Percentiles rank a stretch among this genome's conserved stretches.
Conservation (phyloP, 805 yeast genomes). For the Suhomyces faveliae region DNA sequence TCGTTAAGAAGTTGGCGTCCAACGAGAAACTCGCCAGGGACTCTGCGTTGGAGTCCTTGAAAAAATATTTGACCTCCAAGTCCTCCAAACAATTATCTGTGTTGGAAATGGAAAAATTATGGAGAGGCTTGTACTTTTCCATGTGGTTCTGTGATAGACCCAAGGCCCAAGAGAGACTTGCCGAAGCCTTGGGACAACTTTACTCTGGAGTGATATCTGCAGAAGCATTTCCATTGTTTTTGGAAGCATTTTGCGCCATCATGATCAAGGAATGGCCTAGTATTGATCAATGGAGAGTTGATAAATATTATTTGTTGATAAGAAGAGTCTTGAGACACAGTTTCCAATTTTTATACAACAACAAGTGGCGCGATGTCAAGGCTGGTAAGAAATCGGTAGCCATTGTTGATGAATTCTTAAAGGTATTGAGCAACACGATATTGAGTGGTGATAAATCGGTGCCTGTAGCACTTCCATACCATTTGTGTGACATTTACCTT, state of each 20-base stretch:
- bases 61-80: slow-evolving; percentile 50
- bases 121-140: slow-evolving; percentile 94
- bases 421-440: slow-evolving; percentile 44
- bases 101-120: slow-evolving; percentile 72
- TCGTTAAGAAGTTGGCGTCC: slow-evolving; percentile 81
- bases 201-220: slow-evolving; percentile 45
- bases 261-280: slow-evolving; percentile 78
- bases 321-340: slow-evolving; percentile 72
- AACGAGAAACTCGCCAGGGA: slow-evolving; percentile 76
- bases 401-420: slow-evolving; percentile 46
- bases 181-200: slow-evolving; percentile 64
- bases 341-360: slow-evolving; percentile 51
- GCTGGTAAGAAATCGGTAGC: slow-evolving; percentile 49
- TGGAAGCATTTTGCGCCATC: slow-evolving; percentile 77
- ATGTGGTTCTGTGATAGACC: slow-evolving; percentile 98
- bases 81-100: slow-evolving; percentile 39
- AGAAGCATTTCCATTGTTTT: slow-evolving; percentile 49
- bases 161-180: slow-evolving; percentile 83
- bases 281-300: slow-evolving; percentile 83
- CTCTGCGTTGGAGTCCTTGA: slow-evolving; percentile 64
- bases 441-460: slow-evolving; percentile 58
- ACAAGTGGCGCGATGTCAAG: slow-evolving; percentile 51
- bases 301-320: slow-evolving; percentile 78
- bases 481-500: slow-evolving; percentile 75
- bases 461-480: slow-evolving; percentile 79